phyloP scores from a whole-genome alignment of 352 stramenopile genomes.

The Aphanomyces stellatus region DNA sequence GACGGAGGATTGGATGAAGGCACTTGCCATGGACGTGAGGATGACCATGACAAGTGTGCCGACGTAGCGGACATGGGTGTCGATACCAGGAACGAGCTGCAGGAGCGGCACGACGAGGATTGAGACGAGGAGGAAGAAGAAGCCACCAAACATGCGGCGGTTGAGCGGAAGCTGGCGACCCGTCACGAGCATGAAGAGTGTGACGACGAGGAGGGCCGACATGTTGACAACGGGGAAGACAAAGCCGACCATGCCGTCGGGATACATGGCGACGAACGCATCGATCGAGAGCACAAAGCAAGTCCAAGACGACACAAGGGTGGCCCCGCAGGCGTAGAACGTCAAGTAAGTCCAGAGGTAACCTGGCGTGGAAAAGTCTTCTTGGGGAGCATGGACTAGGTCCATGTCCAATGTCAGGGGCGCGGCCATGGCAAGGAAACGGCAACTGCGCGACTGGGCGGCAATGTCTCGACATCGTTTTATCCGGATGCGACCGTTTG shows the following conservation, averaged over 20 bases:
- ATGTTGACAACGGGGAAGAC: conserved; percentile 81
- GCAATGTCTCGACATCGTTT: too few relatives aligned
- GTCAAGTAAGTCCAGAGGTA: conserved; percentile 49
- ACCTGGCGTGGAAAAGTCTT: conserved; percentile 14
- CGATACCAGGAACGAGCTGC: conserved; percentile 43
- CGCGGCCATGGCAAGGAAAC: too few relatives aligned
- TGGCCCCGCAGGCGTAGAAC: conserved; percentile 69
- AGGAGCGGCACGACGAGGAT: conserved; percentile 45
- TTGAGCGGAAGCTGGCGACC: conserved; percentile 54
- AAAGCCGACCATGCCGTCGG: conserved; percentile 55
- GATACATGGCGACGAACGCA: conserved; percentile 57
- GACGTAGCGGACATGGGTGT: conserved; percentile 35
- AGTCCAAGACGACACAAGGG: conserved; percentile 66
- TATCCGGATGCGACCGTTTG: too few relatives aligned
- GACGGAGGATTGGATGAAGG: conserved; percentile 58
- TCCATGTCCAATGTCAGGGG: too few relatives aligned
- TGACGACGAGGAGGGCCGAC: conserved; percentile 70
- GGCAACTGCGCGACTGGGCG: too few relatives aligned
- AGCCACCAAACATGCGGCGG: conserved; percentile 41
- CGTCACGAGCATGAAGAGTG: conserved; percentile 69
- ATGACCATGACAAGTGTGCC: conserved; percentile 55
- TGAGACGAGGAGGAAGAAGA: conserved; percentile 45
- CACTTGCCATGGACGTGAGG: conserved; percentile 51
- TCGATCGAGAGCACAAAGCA: conserved; percentile 67
- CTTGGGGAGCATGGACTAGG: too few relatives aligned